Evolutionary conservation across 2,329 filamentous ascomycete genomes (phyloP).

Genomic region (Bipolaris oryzae): DNA sequence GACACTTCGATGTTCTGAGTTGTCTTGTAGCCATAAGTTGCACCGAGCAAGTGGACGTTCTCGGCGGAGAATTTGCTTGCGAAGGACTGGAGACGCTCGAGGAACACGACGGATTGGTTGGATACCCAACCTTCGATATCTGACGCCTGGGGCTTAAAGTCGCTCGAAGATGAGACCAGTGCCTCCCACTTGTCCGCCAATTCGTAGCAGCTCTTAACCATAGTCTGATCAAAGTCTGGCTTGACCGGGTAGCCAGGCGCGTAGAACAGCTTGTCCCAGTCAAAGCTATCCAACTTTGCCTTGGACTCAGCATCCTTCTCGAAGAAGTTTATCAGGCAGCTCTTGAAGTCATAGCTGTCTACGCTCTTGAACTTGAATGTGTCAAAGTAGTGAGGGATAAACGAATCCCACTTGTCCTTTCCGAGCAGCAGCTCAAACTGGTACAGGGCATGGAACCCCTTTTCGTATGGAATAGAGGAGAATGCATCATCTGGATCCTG

Average conservation of each 20-base stretch:
- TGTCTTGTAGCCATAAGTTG: conserved; percentile 70
- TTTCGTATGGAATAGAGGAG: conserved; percentile 90
- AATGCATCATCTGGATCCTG: conserved; percentile 97
- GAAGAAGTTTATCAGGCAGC: conserved; percentile 87
- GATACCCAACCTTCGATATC: conserved; percentile 79
- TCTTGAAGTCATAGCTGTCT: conserved; percentile 93
- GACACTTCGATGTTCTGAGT: conserved; percentile 87
- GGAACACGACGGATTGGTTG: conserved; percentile 90
- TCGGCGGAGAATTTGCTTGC: conserved; percentile 66
- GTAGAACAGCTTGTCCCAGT: conserved; percentile 93
- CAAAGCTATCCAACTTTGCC: conserved; percentile 72
- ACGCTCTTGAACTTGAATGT: conserved; percentile 85
- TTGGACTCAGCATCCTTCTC: conserved; percentile 65
- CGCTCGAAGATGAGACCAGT: conserved; percentile 37
- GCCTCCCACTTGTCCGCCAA: conserved; percentile 82
- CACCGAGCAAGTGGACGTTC: conserved; percentile 73
- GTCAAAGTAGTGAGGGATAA: conserved; percentile 93
- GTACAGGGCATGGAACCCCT: conserved; percentile 93
- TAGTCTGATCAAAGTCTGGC: conserved; percentile 85
- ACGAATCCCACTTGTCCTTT: conserved; percentile 87
- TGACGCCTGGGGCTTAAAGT: conserved; percentile 65
- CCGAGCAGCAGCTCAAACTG: conserved; percentile 86
- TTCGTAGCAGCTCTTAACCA: conserved; percentile 83
- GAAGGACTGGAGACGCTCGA: conserved; percentile 77
- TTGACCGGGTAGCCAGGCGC: conserved; percentile 87